Conservation (phyloP, 1,284 basidiomycete genomes). For the Athelia psychrophila region DNA sequence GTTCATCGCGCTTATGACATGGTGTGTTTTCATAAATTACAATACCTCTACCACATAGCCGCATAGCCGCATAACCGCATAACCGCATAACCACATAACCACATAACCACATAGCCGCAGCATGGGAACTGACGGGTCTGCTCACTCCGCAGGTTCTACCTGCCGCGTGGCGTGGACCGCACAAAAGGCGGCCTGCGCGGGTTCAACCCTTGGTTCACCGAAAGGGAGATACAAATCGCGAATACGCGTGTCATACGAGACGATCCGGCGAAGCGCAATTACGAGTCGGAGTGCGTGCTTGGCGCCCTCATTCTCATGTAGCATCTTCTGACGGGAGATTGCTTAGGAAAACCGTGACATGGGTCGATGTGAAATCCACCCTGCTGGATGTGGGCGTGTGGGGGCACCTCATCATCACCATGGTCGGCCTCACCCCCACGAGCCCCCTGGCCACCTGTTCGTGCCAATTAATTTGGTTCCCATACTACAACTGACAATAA, state of each 20-base stretch:
- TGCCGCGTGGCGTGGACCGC: conserved; percentile 24
- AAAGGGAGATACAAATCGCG: conserved; percentile 30
- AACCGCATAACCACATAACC: no score
- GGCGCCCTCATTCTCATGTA: not conserved
- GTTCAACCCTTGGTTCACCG: conserved; percentile 29
- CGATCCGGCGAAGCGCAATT: conserved; percentile 32
- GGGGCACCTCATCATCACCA: conserved; percentile 31
- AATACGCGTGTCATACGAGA: conserved; percentile 33
- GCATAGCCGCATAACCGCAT: no score
- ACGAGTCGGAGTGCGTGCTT: conserved; percentile 34
- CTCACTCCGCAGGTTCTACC: conserved; percentile 28
- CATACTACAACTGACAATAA: not conserved
- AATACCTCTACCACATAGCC: no score
- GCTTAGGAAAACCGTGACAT: conserved; percentile 28
- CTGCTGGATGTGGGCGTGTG: conserved; percentile 31
- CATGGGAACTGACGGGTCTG: not conserved
- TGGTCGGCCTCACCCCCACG: conserved; percentile 32
- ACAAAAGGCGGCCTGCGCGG: conserved; percentile 29
- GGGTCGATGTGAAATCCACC: conserved; percentile 32
- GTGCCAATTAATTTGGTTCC: conserved; percentile 6
- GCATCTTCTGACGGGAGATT: not conserved
- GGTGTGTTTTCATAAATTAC: conserved; percentile 16
- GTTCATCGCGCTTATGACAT: conserved; percentile 26
- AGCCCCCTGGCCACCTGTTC: conserved; percentile 33
- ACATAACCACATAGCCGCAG: no score